Conservation (phyloP, 225 moss, liverwort and hornwort species). For the Ulota crispa region DNA sequence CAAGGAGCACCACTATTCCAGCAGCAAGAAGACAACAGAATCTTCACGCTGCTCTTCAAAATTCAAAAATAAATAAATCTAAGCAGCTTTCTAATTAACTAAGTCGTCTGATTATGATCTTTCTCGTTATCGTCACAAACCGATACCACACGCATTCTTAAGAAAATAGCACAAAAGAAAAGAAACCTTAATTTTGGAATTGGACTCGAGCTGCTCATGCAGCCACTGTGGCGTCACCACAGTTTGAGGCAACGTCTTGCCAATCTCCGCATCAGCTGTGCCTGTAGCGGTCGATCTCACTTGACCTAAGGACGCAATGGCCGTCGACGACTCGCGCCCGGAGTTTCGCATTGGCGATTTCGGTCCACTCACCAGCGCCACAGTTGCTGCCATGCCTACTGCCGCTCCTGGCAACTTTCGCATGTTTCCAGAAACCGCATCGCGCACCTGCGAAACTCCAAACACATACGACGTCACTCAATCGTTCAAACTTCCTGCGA, state of each 20-base stretch:
- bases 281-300: conserved; percentile 32
- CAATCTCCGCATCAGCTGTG: conserved; percentile 15
- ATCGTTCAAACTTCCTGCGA: background rate
- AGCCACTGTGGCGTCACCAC: conserved; percentile 57
- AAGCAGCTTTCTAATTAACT: background rate
- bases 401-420: conserved; percentile 30
- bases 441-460: conserved; percentile 13
- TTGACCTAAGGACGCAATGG: conserved; percentile 29
- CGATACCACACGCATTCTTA: background rate
- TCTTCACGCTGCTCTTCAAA: background rate
- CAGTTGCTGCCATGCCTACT: conserved; percentile 18
- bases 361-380: conserved; percentile 13
- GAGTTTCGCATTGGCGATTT: conserved; percentile 38
- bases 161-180: too few species aligned
- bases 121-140: background rate
- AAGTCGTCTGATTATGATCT: background rate
- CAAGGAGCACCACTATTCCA: background rate
- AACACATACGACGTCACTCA: background rate
- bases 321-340: conserved; percentile 38
- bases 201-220: conserved; percentile 36
- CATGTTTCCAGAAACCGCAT: background rate
- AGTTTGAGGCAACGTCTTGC: conserved; percentile 27
- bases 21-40: background rate
- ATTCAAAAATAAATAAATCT: background rate
- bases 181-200: conserved; percentile 45